A percentile compares a stretch with the other conserved stretches of the same genome.
These are phyloP conservation scores for Raphanus hybrid DNA, from an alignment of 441 rosid species.

Conservation along the genomic window DNA sequence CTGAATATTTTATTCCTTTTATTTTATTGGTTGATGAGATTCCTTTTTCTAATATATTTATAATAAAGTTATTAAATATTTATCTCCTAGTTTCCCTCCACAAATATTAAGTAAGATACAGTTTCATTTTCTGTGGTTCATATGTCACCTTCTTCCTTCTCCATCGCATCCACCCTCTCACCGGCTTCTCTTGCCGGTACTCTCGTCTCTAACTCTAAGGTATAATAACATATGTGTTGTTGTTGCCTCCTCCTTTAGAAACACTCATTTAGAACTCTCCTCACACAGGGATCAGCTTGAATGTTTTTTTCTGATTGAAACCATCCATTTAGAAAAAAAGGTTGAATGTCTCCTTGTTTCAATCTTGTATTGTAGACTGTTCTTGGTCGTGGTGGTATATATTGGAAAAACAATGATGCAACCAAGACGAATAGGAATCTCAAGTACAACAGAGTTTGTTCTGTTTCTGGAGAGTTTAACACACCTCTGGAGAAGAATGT, in stretches of 20 bases:
- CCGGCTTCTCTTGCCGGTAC: conserved; percentile 37
- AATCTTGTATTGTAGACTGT: conserved; percentile 23
- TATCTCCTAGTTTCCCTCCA: conserved; percentile 17
- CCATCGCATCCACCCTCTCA: conserved; percentile 35
- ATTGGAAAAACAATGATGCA: conserved; percentile 29
- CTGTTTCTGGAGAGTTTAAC: conserved; percentile 48
- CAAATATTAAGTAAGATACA: neutral
- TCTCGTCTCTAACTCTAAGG: conserved; percentile 23
- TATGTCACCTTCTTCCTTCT: conserved; percentile 40
- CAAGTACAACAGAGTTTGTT: conserved; percentile 24
- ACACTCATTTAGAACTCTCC: neutral
- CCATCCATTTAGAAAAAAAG: no score
- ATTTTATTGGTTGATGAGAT: neutral
- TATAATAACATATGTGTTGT: neutral
- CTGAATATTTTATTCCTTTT: neutral
- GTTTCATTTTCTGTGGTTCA: conserved; percentile 23
- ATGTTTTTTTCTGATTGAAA: no score
- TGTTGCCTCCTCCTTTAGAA: neutral
- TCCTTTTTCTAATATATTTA: neutral
- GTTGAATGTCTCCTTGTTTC: no score
- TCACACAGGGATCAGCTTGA: neutral
- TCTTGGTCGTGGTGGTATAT: neutral
- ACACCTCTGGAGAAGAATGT: conserved; percentile 51
- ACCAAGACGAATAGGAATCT: conserved; percentile 27
- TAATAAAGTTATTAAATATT: neutral